Conservation (phyloP, 768 basidiomycete species). For the Boletus vinaceobasis region DNA sequence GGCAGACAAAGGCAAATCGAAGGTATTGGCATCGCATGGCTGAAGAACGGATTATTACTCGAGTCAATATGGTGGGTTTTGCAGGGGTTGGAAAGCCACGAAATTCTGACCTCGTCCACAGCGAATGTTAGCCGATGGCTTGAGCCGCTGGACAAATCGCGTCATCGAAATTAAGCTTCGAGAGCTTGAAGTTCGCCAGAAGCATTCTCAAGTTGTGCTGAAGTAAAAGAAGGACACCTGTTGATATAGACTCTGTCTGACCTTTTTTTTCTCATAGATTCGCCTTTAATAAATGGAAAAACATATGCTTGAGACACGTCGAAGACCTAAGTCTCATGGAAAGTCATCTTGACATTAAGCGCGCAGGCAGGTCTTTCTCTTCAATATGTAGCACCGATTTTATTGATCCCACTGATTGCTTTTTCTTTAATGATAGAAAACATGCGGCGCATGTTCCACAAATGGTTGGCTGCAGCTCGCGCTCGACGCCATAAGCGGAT, state of each 20-base stretch:
- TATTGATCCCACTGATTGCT: constrained; percentile 1
- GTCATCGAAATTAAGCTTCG: constrained; percentile 72
- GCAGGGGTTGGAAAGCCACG: background rate
- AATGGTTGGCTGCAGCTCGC: constrained; percentile 63
- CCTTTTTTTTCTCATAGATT: constrained; percentile 34
- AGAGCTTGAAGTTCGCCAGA: constrained; percentile 61
- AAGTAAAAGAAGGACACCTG: constrained; percentile 28
- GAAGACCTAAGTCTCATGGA: constrained; percentile 79
- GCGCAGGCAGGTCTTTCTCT: constrained; percentile 53
- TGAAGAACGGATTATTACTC: constrained; percentile 41
- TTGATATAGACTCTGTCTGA: constrained; percentile 16
- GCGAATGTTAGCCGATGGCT: constrained; percentile 48
- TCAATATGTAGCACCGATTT: background rate
- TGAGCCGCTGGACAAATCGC: constrained; percentile 66
- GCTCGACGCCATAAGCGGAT: constrained; percentile 58
- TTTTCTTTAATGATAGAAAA: constrained; percentile 43
- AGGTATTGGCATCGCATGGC: constrained; percentile 40
- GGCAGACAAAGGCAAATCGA: constrained; percentile 40
- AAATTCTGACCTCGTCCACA: constrained; percentile 25
- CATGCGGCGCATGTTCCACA: constrained; percentile 63
- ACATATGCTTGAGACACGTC: constrained; percentile 54
- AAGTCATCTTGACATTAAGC: constrained; percentile 76
- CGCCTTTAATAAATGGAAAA: constrained; percentile 70
- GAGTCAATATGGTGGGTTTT: constrained; percentile 38
- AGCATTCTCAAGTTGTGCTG: constrained; percentile 36